A percentile compares a stretch with the other conserved stretches of the same genome.
Evolutionary conservation across 306 rosid genomes (phyloP).

Genomic region (Heteromeles arbutifolia): DNA sequence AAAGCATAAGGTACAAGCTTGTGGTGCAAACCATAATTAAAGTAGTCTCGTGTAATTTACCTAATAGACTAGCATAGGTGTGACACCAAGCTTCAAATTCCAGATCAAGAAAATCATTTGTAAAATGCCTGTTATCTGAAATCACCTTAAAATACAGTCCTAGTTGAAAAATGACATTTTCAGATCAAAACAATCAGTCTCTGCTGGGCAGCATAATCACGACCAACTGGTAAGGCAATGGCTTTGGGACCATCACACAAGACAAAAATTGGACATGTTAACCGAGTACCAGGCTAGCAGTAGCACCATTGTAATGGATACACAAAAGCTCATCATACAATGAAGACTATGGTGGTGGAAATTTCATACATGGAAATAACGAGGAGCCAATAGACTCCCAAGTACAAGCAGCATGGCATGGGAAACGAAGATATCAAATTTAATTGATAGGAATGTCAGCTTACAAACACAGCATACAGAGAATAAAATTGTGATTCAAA

Average conservation of each 20-base stretch:
- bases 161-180: neutral
- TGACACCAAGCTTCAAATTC: too few species aligned
- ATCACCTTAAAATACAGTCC: neutral
- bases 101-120: too few species aligned
- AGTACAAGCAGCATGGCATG: neutral
- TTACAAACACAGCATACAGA: neutral
- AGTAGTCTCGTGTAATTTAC: too few species aligned
- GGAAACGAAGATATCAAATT: neutral
- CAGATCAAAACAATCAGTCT: neutral
- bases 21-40: fast-evolving
- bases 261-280: neutral
- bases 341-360: neutral
- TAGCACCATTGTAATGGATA: neutral
- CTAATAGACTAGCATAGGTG: too few species aligned
- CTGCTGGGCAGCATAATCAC: too few species aligned
- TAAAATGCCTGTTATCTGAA: neutral
- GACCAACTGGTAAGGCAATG: neutral
- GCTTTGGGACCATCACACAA: neutral
- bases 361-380: neutral
- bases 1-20: too few species aligned
- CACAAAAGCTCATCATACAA: neutral
- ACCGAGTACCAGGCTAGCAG: neutral
- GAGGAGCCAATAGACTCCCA: neutral
- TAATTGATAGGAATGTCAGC: neutral
- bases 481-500: neutral